phyloP scores from a whole-genome alignment of 1,284 basidiomycete species.

The Puccinia brachypodii region DNA sequence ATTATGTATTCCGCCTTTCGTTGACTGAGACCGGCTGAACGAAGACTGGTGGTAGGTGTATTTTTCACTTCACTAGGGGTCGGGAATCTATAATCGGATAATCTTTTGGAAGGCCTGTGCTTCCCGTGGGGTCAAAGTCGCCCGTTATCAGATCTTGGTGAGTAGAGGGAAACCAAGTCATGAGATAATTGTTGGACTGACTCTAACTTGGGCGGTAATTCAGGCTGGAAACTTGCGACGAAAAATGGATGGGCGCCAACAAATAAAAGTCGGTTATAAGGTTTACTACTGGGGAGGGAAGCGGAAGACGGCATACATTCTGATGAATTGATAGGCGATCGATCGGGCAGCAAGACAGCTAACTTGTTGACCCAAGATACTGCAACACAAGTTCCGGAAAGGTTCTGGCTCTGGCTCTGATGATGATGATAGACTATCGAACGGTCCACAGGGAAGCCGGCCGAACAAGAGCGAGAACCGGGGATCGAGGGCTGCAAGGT shows the following conservation, averaged over 20 bases:
- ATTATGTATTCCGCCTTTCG: slow-evolving; percentile 82
- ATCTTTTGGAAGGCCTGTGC: slow-evolving; percentile 68
- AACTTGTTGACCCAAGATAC: slow-evolving; percentile 72
- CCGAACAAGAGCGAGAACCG: slow-evolving; percentile 72
- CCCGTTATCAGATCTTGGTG: not conserved
- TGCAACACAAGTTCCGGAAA: slow-evolving; percentile 62
- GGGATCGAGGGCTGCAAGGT: slow-evolving; percentile 68
- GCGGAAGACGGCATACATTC: slow-evolving; percentile 58
- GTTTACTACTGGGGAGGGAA: not conserved
- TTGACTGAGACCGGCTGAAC: slow-evolving; percentile 71
- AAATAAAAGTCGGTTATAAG: not conserved
- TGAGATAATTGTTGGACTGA: not conserved
- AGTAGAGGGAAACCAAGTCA: not conserved
- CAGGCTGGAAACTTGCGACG: slow-evolving; percentile 51
- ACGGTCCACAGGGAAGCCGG: slow-evolving; percentile 70
- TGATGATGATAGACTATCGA: slow-evolving; percentile 61
- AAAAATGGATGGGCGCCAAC: not conserved
- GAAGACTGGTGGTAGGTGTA: slow-evolving; percentile 57
- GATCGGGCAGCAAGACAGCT: slow-evolving; percentile 84
- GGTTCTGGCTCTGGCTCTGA: slow-evolving; percentile 57
- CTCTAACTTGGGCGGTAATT: slow-evolving; percentile 48
- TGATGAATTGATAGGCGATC: slow-evolving; percentile 77
- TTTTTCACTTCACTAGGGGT: slow-evolving; percentile 59
- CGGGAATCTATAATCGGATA: slow-evolving; percentile 66
- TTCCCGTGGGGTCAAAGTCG: too few species aligned